Evolutionary conservation across 306 rosid genomes (phyloP).

Genomic region (Vigna angularis): DNA sequence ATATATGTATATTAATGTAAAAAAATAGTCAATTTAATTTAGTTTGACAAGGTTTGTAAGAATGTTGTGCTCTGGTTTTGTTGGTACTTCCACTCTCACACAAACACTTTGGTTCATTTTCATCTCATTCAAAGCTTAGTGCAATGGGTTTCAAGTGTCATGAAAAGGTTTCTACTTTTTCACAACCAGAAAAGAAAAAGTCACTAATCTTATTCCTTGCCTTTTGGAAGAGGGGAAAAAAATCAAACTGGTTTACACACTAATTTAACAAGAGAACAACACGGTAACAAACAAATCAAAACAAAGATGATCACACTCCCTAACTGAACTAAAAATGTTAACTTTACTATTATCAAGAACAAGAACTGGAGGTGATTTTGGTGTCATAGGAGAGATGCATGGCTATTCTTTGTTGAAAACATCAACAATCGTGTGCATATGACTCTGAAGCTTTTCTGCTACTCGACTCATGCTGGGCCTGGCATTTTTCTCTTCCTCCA

Average conservation of each 20-base stretch:
- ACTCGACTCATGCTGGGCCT: constrained; percentile 45
- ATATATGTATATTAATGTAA: too few species aligned
- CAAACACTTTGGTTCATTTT: too few species aligned
- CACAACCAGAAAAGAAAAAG: too few species aligned
- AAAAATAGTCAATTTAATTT: too few species aligned
- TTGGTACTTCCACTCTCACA: too few species aligned
- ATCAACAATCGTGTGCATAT: neutral
- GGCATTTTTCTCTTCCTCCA: constrained; percentile 14
- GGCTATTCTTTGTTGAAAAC: neutral
- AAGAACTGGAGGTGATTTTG: neutral
- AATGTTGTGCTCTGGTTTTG: too few species aligned
- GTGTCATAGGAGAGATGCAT: neutral
- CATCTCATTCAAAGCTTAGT: too few species aligned
- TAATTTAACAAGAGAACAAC: neutral
- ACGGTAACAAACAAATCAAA: neutral
- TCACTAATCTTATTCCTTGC: neutral
- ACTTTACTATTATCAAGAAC: neutral
- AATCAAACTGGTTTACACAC: neutral
- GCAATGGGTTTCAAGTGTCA: too few species aligned
- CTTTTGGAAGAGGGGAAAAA: neutral
- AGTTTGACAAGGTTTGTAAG: too few species aligned
- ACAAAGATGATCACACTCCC: neutral
- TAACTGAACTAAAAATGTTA: neutral
- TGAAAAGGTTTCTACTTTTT: too few species aligned
- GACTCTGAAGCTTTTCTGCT: constrained; percentile 2